Evolutionary conservation across 352 stramenopile genomes (phyloP).

Genomic region (Peronosclerospora sorghi): DNA sequence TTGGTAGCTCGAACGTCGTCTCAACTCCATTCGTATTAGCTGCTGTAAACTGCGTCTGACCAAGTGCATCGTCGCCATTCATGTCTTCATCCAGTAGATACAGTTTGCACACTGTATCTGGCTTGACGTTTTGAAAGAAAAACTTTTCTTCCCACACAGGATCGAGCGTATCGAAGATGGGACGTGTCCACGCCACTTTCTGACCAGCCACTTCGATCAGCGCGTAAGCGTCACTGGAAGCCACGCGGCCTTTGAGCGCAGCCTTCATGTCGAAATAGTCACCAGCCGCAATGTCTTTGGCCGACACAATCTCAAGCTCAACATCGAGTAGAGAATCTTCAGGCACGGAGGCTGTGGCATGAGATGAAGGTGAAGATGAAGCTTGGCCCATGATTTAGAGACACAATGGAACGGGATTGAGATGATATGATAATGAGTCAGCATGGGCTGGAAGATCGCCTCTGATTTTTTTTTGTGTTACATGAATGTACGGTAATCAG

Average conservation of each 20-base stretch:
- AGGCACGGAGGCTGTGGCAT: too few species aligned
- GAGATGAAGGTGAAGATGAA: too few species aligned
- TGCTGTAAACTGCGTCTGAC: slow-evolving; percentile 16
- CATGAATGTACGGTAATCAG: too few species aligned
- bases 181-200: slow-evolving; percentile 25
- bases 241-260: slow-evolving; percentile 17
- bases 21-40: slow-evolving; percentile 16
- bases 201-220: slow-evolving; percentile 26
- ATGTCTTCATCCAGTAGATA: slow-evolving; percentile 29
- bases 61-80: slow-evolving; percentile 22
- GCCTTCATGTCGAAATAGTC: slow-evolving; percentile 22
- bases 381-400: too few species aligned
- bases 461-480: too few species aligned
- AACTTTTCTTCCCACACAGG: slow-evolving; percentile 32
- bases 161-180: slow-evolving; percentile 23
- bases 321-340: too few species aligned
- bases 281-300: slow-evolving; percentile 17
- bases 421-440: too few species aligned
- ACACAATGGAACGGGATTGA: too few species aligned
- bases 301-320: too few species aligned
- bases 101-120: slow-evolving; percentile 18
- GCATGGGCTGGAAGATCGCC: too few species aligned
- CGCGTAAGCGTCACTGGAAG: slow-evolving; percentile 26
- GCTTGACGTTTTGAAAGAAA: slow-evolving; percentile 22
- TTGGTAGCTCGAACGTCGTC: slow-evolving; percentile 21